These are phyloP conservation scores for Trametes cinnabarina DNA, from an alignment of 768 basidiomycete species.

Conservation along the genomic window DNA sequence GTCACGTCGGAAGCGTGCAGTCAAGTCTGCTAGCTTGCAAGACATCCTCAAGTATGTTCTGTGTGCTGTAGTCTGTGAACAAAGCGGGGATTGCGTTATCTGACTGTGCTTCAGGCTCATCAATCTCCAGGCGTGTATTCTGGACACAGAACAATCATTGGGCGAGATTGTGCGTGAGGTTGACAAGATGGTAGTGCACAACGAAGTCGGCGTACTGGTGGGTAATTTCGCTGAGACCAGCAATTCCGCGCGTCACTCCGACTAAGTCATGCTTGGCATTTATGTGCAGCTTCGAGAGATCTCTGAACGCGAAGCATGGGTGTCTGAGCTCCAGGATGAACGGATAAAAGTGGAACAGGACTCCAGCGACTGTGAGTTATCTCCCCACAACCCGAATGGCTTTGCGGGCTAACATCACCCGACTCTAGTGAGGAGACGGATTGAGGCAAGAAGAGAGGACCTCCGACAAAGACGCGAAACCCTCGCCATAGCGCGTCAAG, in stretches of 20 bases:
- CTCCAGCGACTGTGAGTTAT: slow-evolving; percentile 19
- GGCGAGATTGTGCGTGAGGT: slow-evolving; percentile 33
- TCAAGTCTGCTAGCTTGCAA: slow-evolving; percentile 55
- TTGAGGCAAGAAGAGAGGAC: slow-evolving; percentile 43
- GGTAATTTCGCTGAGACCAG: slow-evolving; percentile 1
- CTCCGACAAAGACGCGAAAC: slow-evolving; percentile 46
- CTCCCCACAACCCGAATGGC: too few species aligned
- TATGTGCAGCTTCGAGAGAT: slow-evolving; percentile 56
- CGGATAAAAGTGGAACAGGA: slow-evolving; percentile 9
- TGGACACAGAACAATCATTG: slow-evolving; percentile 38
- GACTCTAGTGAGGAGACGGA: slow-evolving; percentile 40
- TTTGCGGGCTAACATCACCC: too few species aligned
- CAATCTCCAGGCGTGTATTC: slow-evolving; percentile 40
- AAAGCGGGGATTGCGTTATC: neutral
- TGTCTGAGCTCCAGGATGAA: slow-evolving; percentile 43
- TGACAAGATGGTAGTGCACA: slow-evolving; percentile 30
- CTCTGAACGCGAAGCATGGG: slow-evolving; percentile 58
- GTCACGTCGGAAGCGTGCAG: slow-evolving; percentile 1
- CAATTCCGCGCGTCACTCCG: too few species aligned
- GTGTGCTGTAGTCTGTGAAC: slow-evolving; percentile 25
- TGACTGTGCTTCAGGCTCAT: slow-evolving; percentile 35
- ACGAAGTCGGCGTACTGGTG: slow-evolving; percentile 24
- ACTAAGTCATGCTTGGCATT: slow-evolving; percentile 11
- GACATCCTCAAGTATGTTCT: slow-evolving; percentile 66
- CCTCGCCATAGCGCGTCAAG: slow-evolving; percentile 43